Base-by-base conservation (phyloP, 208 protist species). In the Acanthamoeba sp. region DNA sequence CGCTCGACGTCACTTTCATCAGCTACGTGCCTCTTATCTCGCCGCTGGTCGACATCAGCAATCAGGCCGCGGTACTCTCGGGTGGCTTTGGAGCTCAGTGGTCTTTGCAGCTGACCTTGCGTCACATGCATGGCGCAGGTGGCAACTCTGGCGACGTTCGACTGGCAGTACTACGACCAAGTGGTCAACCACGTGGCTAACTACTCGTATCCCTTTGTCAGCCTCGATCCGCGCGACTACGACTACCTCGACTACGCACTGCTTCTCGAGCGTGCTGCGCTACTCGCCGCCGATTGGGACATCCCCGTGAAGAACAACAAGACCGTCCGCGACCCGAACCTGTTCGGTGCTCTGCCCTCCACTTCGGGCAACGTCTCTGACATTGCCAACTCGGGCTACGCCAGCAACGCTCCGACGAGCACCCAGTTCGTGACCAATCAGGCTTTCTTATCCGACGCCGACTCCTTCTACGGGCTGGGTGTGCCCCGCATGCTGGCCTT, bases 141-240 rank as follows among this genome's bases (percentile, higher is more conserved):
- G 32, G 71, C 71, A 34, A 50, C 32, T 3, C 71, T 80, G 0
- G 71, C 71, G 18, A 80, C 71, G 38, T 95, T 95, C 20, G 93
- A 95, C 45, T 95, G 92, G 59, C 42, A 42, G 50, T 95, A 95
- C 93, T 95, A 95, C 94, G 76, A 95, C 27, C 9, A 95, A 27
- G 18, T 16, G 45, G 38, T 45, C n/a, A 95, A 95, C 94, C 36
- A 59, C 12, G 48, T 93, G 34, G 48, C 93, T 20, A 66, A 95
- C 59, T 95, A 92, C 20, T 71, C 59, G 27, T 95, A 95, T 10
- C 94, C 94, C 1, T 95, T 95, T 12, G 45, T 52, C 36, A 29
- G 22, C 20, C 82, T 89, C 9, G 40, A 82, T 18, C 90, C 90
- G 34, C 90, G 90, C 9, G 94, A 95, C 38, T 48, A n/a, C 27